Percentiles rank a stretch among this genome's conserved stretches.
These are phyloP conservation scores for Ceratonia siliqua DNA, from an alignment of 306 rosid genomes.

Conservation along the genomic window DNA sequence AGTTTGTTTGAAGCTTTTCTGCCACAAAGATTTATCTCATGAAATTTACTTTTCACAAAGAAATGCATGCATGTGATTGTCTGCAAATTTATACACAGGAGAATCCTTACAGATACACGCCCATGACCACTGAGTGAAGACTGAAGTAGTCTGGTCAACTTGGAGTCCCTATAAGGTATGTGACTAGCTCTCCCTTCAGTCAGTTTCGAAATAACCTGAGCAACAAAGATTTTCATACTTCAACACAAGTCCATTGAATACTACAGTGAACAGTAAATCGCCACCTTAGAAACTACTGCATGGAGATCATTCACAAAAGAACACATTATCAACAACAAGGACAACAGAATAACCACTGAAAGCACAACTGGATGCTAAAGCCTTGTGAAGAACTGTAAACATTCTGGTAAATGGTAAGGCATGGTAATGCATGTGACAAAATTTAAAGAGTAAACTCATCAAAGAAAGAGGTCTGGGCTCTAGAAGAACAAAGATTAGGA, in stretches of 20 bases:
- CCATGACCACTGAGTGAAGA: conserved; percentile 98
- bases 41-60: conserved; percentile 25
- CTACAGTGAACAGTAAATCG: conserved; percentile 16
- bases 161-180: conserved; percentile 95
- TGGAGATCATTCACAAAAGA: background rate
- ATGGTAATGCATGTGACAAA: conserved; percentile 6
- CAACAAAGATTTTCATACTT: conserved; percentile 38
- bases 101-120: conserved; percentile 90
- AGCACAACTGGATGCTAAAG: conserved; percentile 14
- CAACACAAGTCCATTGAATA: conserved; percentile 1
- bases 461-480: conserved; percentile 18
- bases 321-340: conserved; percentile 12
- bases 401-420: conserved; percentile 3
- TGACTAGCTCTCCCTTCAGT: conserved; percentile 90
- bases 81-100: conserved; percentile 20
- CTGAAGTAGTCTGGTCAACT: conserved; percentile 93
- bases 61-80: conserved; percentile 26
- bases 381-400: conserved; percentile 5
- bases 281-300: conserved; percentile 12
- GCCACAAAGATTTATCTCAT: conserved; percentile 21
- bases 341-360: background rate
- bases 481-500: conserved; percentile 12
- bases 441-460: conserved; percentile 17
- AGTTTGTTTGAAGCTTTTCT: conserved; percentile 23
- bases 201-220: conserved; percentile 92